phyloP scores from a whole-genome alignment of 2,329 filamentous ascomycete species.

The Podosphaera xanthii region DNA sequence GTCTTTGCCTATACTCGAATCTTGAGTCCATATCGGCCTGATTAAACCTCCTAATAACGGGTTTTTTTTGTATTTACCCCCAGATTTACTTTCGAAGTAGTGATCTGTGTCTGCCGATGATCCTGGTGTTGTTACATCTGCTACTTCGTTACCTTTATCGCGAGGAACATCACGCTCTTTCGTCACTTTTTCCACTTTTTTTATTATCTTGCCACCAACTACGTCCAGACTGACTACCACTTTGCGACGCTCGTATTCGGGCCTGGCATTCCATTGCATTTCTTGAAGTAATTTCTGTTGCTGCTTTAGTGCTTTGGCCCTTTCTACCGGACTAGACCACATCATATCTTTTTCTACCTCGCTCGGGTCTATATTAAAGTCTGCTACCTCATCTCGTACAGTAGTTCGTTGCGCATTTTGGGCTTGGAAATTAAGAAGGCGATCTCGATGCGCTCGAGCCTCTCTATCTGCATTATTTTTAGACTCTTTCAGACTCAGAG shows the following conservation, averaged over 20 bases:
- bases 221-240: constrained; percentile 48
- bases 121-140: no score
- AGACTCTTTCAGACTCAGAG: not conserved
- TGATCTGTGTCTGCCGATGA: no score
- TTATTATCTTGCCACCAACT: constrained; percentile 33
- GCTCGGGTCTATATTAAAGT: constrained; percentile 35
- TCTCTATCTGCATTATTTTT: constrained; percentile 19
- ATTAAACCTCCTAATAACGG: constrained; percentile 17
- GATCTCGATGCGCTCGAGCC: constrained; percentile 42
- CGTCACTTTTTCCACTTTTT: constrained; percentile 13
- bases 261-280: constrained; percentile 42
- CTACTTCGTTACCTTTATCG: constrained; percentile 5
- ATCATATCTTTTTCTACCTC: constrained; percentile 27
- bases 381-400: constrained; percentile 48
- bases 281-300: constrained; percentile 46
- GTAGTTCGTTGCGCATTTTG: constrained; percentile 47
- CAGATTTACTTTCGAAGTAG: no score
- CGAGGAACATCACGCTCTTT: constrained; percentile 8
- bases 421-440: constrained; percentile 41
- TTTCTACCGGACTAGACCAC: constrained; percentile 46
- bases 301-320: constrained; percentile 43
- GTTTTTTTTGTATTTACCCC: constrained; percentile 15
- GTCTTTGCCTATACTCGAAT: constrained; percentile 13
- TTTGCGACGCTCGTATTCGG: constrained; percentile 48
- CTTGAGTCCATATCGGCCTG: constrained; percentile 13